Evolutionary conservation across 2,329 filamentous ascomycete genomes (phyloP).

Genomic region (Clonostachys rosea): DNA sequence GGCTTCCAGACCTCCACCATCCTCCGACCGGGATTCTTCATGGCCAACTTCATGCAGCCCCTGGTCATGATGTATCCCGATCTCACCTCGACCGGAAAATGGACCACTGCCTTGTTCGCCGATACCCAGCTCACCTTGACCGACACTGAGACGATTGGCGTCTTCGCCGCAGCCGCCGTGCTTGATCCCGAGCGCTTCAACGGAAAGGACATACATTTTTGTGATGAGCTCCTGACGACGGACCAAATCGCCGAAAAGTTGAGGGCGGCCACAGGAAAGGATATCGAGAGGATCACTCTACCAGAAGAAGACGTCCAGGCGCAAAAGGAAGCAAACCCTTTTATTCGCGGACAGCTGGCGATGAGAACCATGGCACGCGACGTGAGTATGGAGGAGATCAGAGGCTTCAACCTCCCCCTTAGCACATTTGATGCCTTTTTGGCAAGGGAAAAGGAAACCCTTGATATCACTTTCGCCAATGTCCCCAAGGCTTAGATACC

Average conservation of each 20-base stretch:
- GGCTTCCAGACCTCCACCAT: conserved; percentile 40
- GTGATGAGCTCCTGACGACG: conserved; percentile 28
- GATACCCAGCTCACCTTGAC: conserved; percentile 33
- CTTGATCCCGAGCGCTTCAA: conserved; percentile 32
- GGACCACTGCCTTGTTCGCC: conserved; percentile 23
- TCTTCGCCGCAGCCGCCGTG: conserved; percentile 36
- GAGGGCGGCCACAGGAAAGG: conserved; percentile 20
- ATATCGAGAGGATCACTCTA: conserved; percentile 29
- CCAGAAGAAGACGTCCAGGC: conserved; percentile 32
- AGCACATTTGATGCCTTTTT: conserved; percentile 38
- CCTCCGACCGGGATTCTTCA: conserved; percentile 44
- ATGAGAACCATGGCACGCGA: conserved; percentile 15
- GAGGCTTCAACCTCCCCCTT: conserved; percentile 30
- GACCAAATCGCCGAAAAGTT: conserved; percentile 29
- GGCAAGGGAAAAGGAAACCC: conserved; percentile 25
- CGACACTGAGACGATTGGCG: conserved; percentile 41
- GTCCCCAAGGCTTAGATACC: no score
- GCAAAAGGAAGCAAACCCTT: conserved; percentile 24
- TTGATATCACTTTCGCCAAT: conserved; percentile 14
- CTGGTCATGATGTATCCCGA: conserved; percentile 30
- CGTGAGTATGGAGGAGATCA: conserved; percentile 21
- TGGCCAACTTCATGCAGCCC: conserved; percentile 44
- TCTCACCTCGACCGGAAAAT: conserved; percentile 27
- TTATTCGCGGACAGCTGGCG: conserved; percentile 28
- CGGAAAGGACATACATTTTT: conserved; percentile 30